These are phyloP conservation scores for Hymenoscyphus repandus DNA, from an alignment of 2,329 filamentous ascomycete species.

Conservation along the genomic window DNA sequence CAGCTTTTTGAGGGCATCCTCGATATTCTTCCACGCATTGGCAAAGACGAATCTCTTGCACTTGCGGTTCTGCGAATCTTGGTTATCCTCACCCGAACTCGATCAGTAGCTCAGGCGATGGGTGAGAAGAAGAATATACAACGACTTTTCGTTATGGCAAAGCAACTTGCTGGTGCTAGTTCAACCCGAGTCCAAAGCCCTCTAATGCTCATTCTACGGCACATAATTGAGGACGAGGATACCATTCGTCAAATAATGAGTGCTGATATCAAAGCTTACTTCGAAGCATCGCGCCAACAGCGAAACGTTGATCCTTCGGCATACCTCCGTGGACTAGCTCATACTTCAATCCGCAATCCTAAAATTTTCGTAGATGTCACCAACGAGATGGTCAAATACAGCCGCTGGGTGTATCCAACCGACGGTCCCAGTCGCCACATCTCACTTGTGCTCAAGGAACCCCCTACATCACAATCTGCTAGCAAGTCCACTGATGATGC, in stretches of 20 bases:
- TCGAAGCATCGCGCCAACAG: constrained; percentile 50
- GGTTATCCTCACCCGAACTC: constrained; percentile 79
- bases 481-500: constrained; percentile 24
- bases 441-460: constrained; percentile 32
- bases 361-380: constrained; percentile 82
- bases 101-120: constrained; percentile 67
- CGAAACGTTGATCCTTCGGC: constrained; percentile 62
- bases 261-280: constrained; percentile 75
- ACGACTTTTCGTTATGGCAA: constrained; percentile 89
- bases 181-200: constrained; percentile 65
- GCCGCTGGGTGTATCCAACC: constrained; percentile 46
- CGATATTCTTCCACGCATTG: constrained; percentile 76
- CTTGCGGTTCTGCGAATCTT: constrained; percentile 78
- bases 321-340: constrained; percentile 73
- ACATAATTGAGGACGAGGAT: constrained; percentile 90
- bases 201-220: constrained; percentile 74
- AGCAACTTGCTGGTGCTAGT: constrained; percentile 77
- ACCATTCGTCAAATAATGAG: constrained; percentile 89
- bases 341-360: constrained; percentile 75
- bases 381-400: constrained; percentile 75
- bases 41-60: constrained; percentile 80
- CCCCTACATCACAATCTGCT: constrained; percentile 5
- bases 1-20: constrained; percentile 72
- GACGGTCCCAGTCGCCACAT: constrained; percentile 38
- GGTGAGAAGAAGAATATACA: constrained; percentile 87